Percentiles rank a stretch among this genome's conserved stretches.
phyloP scores from a whole-genome alignment of 768 basidiomycete genomes.

The Mycena capillaripes region DNA sequence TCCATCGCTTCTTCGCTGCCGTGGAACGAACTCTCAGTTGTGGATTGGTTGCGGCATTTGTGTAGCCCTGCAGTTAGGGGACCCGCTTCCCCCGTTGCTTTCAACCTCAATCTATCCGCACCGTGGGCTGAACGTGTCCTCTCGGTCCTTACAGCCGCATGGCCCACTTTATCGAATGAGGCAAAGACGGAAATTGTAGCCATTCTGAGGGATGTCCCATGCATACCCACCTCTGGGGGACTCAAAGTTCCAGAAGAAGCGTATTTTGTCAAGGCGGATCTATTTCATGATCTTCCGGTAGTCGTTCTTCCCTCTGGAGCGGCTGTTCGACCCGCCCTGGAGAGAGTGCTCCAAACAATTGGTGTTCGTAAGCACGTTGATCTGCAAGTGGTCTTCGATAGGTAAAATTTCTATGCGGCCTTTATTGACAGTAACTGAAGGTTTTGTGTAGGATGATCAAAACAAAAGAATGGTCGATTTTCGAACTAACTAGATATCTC shows the following conservation, averaged over 20 bases:
- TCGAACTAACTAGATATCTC: constrained; percentile 89
- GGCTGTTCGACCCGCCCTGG: constrained; percentile 76
- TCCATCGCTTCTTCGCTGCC: constrained; percentile 71
- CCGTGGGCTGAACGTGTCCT: constrained; percentile 89
- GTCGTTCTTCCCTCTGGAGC: constrained; percentile 78
- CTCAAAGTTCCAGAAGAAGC: constrained; percentile 79
- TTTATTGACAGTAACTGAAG: constrained; percentile 1
- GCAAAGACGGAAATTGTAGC: constrained; percentile 63
- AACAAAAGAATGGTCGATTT: constrained; percentile 90
- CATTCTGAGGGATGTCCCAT: constrained; percentile 64
- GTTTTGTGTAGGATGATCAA: constrained; percentile 77
- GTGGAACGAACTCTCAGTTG: constrained; percentile 83
- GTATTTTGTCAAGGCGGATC: constrained; percentile 88
- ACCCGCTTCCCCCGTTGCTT: constrained; percentile 53
- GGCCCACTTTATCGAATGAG: constrained; percentile 71
- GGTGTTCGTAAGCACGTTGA: constrained; percentile 95
- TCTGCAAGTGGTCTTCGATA: constrained; percentile 91
- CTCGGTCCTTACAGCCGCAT: constrained; percentile 73
- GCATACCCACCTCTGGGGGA: constrained; percentile 82
- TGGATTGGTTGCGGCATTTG: constrained; percentile 83
- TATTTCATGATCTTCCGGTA: constrained; percentile 92
- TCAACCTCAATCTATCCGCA: constrained; percentile 75
- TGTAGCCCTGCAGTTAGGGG: constrained; percentile 60
- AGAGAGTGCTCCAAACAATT: constrained; percentile 77
- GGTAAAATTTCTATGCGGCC: constrained; percentile 56